These are phyloP conservation scores for Anthoceros angustus DNA, from an alignment of 225 moss, liverwort and hornwort species.

Conservation along the genomic window DNA sequence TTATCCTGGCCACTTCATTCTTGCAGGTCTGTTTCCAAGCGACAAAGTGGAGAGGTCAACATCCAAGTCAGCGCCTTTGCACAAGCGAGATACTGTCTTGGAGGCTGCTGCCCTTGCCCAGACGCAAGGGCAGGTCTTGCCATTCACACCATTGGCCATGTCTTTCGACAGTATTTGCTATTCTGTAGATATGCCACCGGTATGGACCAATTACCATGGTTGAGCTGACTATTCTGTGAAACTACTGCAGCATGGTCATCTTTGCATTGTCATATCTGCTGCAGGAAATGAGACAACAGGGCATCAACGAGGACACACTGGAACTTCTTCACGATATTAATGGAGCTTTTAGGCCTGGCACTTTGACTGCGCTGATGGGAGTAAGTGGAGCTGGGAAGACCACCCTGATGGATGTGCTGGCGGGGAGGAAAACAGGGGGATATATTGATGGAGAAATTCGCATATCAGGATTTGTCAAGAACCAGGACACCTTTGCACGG, in stretches of 20 bases:
- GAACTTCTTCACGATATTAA: background rate
- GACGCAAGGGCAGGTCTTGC: slow-evolving; percentile 48
- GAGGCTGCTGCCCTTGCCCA: slow-evolving; percentile 15
- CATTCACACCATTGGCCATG: slow-evolving; percentile 36
- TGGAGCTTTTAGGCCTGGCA: background rate
- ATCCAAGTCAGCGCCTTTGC: background rate
- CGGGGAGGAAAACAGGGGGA: background rate
- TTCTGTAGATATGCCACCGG: slow-evolving; percentile 47
- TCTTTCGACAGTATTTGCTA: slow-evolving; percentile 52
- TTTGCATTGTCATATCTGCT: background rate
- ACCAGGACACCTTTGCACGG: background rate
- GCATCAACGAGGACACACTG: background rate
- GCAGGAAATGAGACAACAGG: background rate
- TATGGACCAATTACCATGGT: background rate
- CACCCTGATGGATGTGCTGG: background rate
- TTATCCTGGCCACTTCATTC: too few relatives aligned
- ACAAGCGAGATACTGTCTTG: slow-evolving; percentile 3
- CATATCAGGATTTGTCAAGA: background rate
- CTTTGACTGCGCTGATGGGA: background rate
- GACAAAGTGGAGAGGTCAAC: background rate
- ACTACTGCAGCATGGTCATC: background rate
- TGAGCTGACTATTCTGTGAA: background rate
- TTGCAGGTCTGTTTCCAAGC: too few relatives aligned
- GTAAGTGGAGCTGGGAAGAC: slow-evolving; percentile 2
- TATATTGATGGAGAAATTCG: background rate